These are phyloP conservation scores for Fusarium caatingaense DNA, from an alignment of 2,329 filamentous ascomycete genomes.

Conservation along the genomic window DNA sequence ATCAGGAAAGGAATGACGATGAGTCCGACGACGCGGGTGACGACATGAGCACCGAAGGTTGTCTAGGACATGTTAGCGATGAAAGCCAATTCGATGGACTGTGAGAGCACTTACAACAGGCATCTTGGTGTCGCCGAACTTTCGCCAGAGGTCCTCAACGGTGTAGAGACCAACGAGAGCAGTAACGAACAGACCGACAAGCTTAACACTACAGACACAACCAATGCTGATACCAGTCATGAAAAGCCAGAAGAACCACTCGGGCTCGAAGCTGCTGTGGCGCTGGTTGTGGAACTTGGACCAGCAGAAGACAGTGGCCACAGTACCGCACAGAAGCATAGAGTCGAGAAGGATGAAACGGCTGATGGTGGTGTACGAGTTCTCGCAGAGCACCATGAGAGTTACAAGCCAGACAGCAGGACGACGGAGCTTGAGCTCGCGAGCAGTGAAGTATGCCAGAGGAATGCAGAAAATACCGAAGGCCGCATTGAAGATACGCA, in stretches of 20 bases:
- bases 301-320: conserved; percentile 97
- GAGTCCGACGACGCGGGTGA: conserved; percentile 83
- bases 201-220: conserved; percentile 98
- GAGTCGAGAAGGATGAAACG: conserved; percentile 98
- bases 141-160: conserved; percentile 95
- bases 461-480: conserved; percentile 95
- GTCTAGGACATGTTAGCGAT: conserved; percentile 47
- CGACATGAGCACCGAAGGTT: conserved; percentile 81
- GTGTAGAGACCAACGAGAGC: conserved; percentile 96
- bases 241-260: conserved; percentile 96
- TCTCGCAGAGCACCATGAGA: conserved; percentile 97
- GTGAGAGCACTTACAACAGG: conserved; percentile 70
- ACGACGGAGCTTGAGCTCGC: conserved; percentile 86
- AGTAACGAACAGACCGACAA: conserved; percentile 95
- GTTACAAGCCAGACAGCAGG: conserved; percentile 95
- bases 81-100: neutral
- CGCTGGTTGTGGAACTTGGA: conserved; percentile 93
- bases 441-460: conserved; percentile 93
- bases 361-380: conserved; percentile 99
- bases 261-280: conserved; percentile 83
- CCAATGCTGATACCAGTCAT: conserved; percentile 95
- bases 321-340: conserved; percentile 99
- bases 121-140: conserved; percentile 95
- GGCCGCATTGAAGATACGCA: conserved; percentile 96
- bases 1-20: conserved; percentile 90